Base-by-base conservation (phyloP, 1,139 yeast species). In the Taiozyma sp. region DNA sequence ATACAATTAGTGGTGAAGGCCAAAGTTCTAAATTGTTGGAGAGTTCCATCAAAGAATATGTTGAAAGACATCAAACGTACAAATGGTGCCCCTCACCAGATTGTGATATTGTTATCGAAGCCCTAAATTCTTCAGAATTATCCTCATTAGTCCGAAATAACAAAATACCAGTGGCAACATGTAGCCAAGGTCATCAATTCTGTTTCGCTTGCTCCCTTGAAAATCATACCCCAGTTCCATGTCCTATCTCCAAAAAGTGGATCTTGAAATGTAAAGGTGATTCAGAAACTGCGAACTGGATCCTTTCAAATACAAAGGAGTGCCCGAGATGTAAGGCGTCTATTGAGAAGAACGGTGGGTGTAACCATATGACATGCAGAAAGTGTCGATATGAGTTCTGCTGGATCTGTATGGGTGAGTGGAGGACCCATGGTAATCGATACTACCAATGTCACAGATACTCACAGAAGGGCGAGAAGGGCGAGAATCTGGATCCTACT, bases 331-430 rank as follows among this genome's bases (percentile, higher is more conserved):
- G 80, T 58, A 64, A 66, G 16, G 69, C 75, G 5, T 68, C 74
- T 49, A 84, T 84, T 54, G 91, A 88, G 62, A 87, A 92, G 65
- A 87, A 86, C 65, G 98, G 97, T 32, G 98, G 98, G 0, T 93
- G 98, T 69, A 92, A 93, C 69, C 99, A 93, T 70, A 92, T 93
- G 97, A 79, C 83, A 0, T 93, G 99, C 67, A 74, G 80, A 6
- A 85, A 83, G 55, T 93, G 99, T 67, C 66, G 68, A 13, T 71
- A 81, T 65, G 89, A 92, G 63, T 93, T 91, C 66, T 93, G 99
- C 66, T 93, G 99, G 99, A 83, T 91, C 47, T 93, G 99, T 67
- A 68, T 81, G 59, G 85, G 84, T 8, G 77, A 74, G 36, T 95
- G 99, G 99, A 63, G 65, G 1, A 71, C 70, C n/a, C 99, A 93